Evolutionary conservation across 768 basidiomycete species (phyloP).

Genomic region (Lyophyllum semitale): DNA sequence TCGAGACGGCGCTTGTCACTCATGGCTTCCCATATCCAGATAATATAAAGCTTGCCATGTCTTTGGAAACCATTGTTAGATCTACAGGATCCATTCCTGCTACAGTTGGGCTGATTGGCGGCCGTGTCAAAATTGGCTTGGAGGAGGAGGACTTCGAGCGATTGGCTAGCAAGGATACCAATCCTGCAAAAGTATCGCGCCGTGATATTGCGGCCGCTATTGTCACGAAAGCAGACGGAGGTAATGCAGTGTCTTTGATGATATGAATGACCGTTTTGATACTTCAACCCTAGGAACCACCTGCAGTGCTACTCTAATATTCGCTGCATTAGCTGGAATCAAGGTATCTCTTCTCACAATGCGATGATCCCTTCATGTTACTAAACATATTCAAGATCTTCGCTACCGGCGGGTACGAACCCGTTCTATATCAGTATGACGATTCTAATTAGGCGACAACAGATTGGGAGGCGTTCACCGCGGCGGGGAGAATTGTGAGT

Average conservation of each 20-base stretch:
- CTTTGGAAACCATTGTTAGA: conserved; percentile 75
- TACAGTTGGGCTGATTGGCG: conserved; percentile 83
- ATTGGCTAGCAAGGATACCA: conserved; percentile 55
- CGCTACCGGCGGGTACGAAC: conserved; percentile 84
- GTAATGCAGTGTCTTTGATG: conserved; percentile 35
- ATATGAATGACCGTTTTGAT: conserved; percentile 19
- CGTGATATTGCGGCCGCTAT: conserved; percentile 82
- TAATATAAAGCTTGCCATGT: conserved; percentile 70
- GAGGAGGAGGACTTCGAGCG: conserved; percentile 61
- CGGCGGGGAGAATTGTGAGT: conserved; percentile 48
- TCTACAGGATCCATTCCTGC: conserved; percentile 82
- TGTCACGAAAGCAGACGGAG: conserved; percentile 70
- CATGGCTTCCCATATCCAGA: conserved; percentile 88
- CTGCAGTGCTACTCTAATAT: conserved; percentile 72
- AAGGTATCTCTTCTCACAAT: conserved; percentile 48
- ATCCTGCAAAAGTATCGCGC: conserved; percentile 70
- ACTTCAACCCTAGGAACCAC: conserved; percentile 51
- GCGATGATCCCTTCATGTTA: neutral
- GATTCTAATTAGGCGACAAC: neutral
- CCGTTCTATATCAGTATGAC: neutral
- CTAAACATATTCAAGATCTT: conserved; percentile 66
- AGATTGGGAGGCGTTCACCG: conserved; percentile 82
- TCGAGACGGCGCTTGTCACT: conserved; percentile 91
- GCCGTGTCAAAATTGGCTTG: conserved; percentile 87
- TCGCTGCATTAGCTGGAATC: conserved; percentile 82